Conservation (phyloP, 2,329 filamentous ascomycete genomes). For the Pseudodiploospora longispora region DNA sequence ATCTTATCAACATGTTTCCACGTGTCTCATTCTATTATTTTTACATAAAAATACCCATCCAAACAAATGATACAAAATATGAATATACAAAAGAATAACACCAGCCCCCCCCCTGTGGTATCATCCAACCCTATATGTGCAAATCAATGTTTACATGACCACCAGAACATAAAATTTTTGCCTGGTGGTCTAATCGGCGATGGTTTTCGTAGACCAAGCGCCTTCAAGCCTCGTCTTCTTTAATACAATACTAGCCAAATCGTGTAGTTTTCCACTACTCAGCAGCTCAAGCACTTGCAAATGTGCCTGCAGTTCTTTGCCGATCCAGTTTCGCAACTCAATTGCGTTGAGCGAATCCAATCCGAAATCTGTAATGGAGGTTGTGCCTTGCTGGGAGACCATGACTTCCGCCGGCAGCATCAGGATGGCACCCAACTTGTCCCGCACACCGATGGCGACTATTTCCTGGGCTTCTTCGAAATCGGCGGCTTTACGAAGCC, state of each 20-base stretch:
- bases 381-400: constrained; percentile 11
- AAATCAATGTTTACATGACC: no score
- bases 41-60: no score
- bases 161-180: no score
- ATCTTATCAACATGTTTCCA: no score
- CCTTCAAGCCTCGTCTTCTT: constrained; percentile 17
- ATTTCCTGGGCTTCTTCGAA: constrained; percentile 16
- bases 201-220: constrained; percentile 7
- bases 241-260: constrained; percentile 17
- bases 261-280: constrained; percentile 34
- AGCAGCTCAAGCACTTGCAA: constrained; percentile 48
- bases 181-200: no score
- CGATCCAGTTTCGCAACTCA: constrained; percentile 43
- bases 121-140: no score
- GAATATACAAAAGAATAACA: no score
- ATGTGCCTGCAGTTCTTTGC: constrained; percentile 31
- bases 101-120: no score
- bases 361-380: constrained; percentile 18
- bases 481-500: constrained; percentile 7
- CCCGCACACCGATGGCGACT: constrained; percentile 16
- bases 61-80: no score
- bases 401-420: constrained; percentile 18
- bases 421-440: constrained; percentile 28
- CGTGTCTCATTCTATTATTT: no score
- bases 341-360: constrained; percentile 43